Base-by-base conservation (phyloP, 2,329 filamentous ascomycete species). In the Xylariaceae sp. region DNA sequence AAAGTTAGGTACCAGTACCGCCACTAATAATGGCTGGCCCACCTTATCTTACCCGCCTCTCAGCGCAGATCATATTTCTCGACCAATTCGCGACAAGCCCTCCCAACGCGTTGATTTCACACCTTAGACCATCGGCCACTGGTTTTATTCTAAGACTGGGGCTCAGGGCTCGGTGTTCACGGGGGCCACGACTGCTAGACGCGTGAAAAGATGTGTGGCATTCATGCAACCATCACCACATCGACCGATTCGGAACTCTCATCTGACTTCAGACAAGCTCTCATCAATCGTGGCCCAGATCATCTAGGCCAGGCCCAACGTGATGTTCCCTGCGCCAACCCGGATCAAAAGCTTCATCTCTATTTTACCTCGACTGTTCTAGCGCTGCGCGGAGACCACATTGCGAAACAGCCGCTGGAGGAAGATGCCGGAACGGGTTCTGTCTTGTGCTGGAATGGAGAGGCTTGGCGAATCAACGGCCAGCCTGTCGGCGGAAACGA, bases 391-490 rank as follows among this genome's bases (percentile, higher is more conserved):
- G 92, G 92, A 30, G 80, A 84, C 48, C 76, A 81, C 58, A 68
- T 94, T 48, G 82, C 85, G 5, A 68, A 73, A 35, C 94, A 97
- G 69, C 94, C 94, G 1, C 79, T 95, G 3, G 70, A 79, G 42
- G 80, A 87, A 60, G 39, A 67, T 2, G 59, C 63, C 26, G 50
- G 29, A 0, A 79, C 78, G 0, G 77, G 78, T 3, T 89, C 86
- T 1, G 75, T 89, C 0, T 77, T 99, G 2, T 96, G 92, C 77
- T 99, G 94, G 94, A 99, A 99, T 67, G 94, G 94, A 43, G 94
- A 99, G 69, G 92, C 91, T 1, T 99, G 94, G 94, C 86, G 80
- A 54, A 78, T 95, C 48, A 72, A 71, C 6, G 78, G 77, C 35
- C 64, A 78, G 7, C 64, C 70, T 1, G 75, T 96, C n/a, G 55